Percentiles rank a stretch among this genome's conserved stretches.
Conservation (phyloP, 2,329 filamentous ascomycete genomes). For the Colletotrichum cordylinicola region DNA sequence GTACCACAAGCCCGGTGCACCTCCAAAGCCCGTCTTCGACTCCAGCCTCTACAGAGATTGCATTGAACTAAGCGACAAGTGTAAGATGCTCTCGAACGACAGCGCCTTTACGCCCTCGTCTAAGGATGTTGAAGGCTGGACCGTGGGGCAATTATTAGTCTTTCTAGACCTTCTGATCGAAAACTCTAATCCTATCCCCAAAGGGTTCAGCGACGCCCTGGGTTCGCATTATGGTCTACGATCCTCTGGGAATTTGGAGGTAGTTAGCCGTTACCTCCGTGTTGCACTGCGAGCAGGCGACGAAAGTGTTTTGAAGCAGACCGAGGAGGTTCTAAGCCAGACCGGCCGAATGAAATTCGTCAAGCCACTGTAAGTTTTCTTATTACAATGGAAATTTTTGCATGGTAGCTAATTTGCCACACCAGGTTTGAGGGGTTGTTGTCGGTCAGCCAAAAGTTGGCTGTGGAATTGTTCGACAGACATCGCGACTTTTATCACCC, state of each 20-base stretch:
- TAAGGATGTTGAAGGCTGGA: slow-evolving; percentile 5
- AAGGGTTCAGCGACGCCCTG: neutral
- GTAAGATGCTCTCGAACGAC: neutral
- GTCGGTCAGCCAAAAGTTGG: neutral
- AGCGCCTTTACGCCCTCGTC: neutral
- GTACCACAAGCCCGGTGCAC: neutral
- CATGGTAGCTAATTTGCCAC: neutral
- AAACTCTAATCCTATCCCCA: neutral
- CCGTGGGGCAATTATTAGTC: neutral
- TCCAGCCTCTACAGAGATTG: neutral
- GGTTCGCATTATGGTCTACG: neutral
- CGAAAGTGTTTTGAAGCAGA: neutral
- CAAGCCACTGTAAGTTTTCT: neutral
- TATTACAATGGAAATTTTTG: neutral
- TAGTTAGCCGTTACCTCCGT: neutral
- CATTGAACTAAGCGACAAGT: neutral
- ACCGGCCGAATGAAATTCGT: slow-evolving; percentile 11
- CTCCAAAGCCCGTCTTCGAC: neutral
- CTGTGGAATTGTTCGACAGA: neutral
- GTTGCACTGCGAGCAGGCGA: neutral
- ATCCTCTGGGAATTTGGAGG: neutral
- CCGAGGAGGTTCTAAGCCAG: neutral
- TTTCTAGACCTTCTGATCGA: slow-evolving; percentile 2
- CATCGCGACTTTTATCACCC: slow-evolving; percentile 3
- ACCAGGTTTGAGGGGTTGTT: neutral